These are phyloP conservation scores for Penicillium crustosum DNA, from an alignment of 2,329 filamentous ascomycete genomes.

Conservation along the genomic window DNA sequence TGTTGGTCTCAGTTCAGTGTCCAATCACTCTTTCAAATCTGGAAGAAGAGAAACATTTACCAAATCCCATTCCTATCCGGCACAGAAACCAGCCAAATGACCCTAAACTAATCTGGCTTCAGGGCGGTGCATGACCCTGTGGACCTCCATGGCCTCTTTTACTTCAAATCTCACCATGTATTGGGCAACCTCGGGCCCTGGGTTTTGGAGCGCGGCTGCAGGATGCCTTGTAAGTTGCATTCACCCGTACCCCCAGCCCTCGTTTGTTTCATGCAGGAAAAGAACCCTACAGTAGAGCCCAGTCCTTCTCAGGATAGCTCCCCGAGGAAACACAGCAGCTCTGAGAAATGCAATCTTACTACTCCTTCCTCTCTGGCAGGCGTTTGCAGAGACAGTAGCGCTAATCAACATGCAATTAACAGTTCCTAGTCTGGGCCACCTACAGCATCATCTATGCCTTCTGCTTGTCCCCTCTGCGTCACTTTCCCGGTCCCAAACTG, in stretches of 20 bases:
- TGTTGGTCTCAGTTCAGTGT: background rate
- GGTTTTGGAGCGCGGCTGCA: conserved; percentile 18
- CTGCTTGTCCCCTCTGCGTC: conserved; percentile 26
- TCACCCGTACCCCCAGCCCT: conserved; percentile 9
- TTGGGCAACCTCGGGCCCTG: conserved; percentile 9
- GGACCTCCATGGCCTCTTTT: background rate
- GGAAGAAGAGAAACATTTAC: background rate
- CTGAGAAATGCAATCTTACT: background rate
- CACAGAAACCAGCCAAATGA: background rate
- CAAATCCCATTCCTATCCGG: background rate
- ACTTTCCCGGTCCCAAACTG: conserved; percentile 32
- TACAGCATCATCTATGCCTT: conserved; percentile 20
- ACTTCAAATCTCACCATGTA: conserved; percentile 9
- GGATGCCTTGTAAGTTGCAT: conserved; percentile 25
- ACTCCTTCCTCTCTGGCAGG: background rate
- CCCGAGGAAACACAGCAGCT: background rate
- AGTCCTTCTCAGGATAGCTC: background rate
- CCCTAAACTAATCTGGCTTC: conserved; percentile 3
- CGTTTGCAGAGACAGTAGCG: background rate
- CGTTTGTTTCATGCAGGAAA: conserved; percentile 14
- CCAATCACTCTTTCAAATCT: background rate
- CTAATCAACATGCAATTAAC: background rate
- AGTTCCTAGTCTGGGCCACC: conserved; percentile 4
- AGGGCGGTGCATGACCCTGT: conserved; percentile 2
- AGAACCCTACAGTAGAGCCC: conserved; percentile 6